Base-by-base conservation (phyloP, 1,284 basidiomycete genomes). In the Sphagnurus paluster region DNA sequence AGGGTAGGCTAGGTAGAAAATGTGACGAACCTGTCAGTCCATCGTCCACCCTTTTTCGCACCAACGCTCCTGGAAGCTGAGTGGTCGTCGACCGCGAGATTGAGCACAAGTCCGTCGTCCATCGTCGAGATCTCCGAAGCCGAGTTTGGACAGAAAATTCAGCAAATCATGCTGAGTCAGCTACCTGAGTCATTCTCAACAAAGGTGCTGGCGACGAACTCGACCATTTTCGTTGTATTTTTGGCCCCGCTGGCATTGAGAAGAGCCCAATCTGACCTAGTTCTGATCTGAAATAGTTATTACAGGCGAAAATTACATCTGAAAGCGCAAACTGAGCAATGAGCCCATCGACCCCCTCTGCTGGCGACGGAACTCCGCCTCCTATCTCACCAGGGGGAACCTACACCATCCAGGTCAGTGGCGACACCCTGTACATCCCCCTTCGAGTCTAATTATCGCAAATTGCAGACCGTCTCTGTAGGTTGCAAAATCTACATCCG, bases 401-500 rank as follows among this genome's bases (percentile, higher is more conserved):
- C 19, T 93, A 91, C 64, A 74, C 71, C 26, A 77, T 93, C 47
- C 80, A 87, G 65, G 80, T 49, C 48, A 38, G 42, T 54, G 39
- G 30, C 61, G 52, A 60, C 53, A 41, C 47, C 24, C 53, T 53
- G 50, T 47, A 49, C 42, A 36, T 51, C 48, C 55, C 57, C 57
- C n/a, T 23, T 29, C 33, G 17, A 36, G 53, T 52, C 57, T 56
- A 56, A 49, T 36, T 16, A n/a, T n/a, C 17, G 19, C 52, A 37
- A 26, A 44, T 46, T 44, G 43, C 66, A 96, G 93, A 85, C 83
- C 32, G 82, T 98, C 55, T 80, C 84, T 49, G 88, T 93, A 56
- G 94, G 94, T 48, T 96, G 93, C 72, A 96, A 96, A 74, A 81
- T 98, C 63, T 93, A 87, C 70, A 90, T 95, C 54, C 80, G 80